Evolutionary conservation across 371 early-diverging fungal species (phyloP), one percentile per base, ranked within the genome.

Genomic region (Fennellomyces sp.): DNA sequence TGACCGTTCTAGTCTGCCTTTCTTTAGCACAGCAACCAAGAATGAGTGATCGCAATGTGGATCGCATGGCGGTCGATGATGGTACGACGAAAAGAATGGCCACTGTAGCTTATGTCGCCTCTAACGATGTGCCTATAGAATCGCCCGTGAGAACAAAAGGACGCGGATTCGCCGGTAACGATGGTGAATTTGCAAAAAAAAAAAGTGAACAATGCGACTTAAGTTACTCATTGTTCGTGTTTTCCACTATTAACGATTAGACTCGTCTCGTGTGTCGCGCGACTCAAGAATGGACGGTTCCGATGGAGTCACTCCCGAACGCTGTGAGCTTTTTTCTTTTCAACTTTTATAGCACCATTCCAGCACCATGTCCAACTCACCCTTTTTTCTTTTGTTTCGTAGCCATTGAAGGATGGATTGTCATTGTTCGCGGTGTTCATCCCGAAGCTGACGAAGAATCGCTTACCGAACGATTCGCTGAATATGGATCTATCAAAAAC

Each of bases 401-500:
- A 88, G 87, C 98, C 21, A 83, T 97, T 48, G 97, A 98, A 70
- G 98, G 98, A 31, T 98, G 96, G 96, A 93, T 97, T 54, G 72
- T 98, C 7, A 68, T 96, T 48, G 90, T 93, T 11, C 94, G 95
- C 5, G 91, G 91, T 25, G 82, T 98, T 28, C 94, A 98, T 74
- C 95, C 95, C 69, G 98, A 98, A 70, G 91, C 95, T 1, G 88
- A 90, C 15, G 98, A 97, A 63, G 98, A 98, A 29, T 91, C 92
- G 30, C 77, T 98, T 54, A 78, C 73, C 25, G 98, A 98, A 66
- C 78, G 82, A 60, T 96, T 96, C 69, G 83, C 88, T 45, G 97
- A 97, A 58, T 97, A 77, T 72, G 98, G 98, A 23, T 84, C 82
- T 15, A 84, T 96, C 58, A 91, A 92, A 70, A 90, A 91, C 69